Evolutionary conservation across 2,329 filamentous ascomycete species (phyloP).

Genomic region (Exophiala sp.): DNA sequence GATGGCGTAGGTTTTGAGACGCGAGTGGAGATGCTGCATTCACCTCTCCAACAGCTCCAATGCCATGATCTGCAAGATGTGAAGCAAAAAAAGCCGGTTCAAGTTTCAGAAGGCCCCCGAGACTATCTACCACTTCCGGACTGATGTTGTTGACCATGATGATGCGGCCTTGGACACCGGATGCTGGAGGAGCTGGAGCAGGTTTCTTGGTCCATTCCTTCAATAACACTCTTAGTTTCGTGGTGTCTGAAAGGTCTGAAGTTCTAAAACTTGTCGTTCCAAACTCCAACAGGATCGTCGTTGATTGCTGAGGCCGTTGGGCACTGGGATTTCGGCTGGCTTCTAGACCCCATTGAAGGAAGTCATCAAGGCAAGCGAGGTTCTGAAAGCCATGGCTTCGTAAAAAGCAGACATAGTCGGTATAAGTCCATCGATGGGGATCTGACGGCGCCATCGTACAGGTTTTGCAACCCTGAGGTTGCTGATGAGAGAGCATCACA

Average conservation of each 20-base stretch:
- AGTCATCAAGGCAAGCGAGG: conserved; percentile 22
- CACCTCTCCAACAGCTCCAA: conserved; percentile 14
- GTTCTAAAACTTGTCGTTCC: conserved; percentile 19
- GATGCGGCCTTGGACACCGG: conserved; percentile 20
- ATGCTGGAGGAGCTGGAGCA: conserved; percentile 11
- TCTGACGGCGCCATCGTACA: conserved; percentile 26
- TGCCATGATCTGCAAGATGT: conserved; percentile 19
- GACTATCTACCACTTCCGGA: conserved; percentile 24
- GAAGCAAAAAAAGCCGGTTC: conserved; percentile 25
- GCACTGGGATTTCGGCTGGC: conserved; percentile 9
- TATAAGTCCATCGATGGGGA: conserved; percentile 25
- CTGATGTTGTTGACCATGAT: conserved; percentile 25
- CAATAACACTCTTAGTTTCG: conserved; percentile 21
- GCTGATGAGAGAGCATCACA: conserved; percentile 17
- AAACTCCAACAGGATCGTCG: conserved; percentile 23
- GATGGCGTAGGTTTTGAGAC: conserved; percentile 19
- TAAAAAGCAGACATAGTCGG: conserved; percentile 26
- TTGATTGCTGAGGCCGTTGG: conserved; percentile 19
- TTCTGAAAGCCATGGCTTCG: conserved; percentile 27
- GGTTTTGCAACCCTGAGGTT: conserved; percentile 15
- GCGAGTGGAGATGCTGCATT: conserved; percentile 19
- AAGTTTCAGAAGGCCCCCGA: conserved; percentile 24
- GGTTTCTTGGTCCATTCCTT: conserved; percentile 24
- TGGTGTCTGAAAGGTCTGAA: conserved; percentile 24
- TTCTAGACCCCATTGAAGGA: conserved; percentile 23